Evolutionary conservation across 2,329 filamentous ascomycete genomes (phyloP).

Genomic region (Orbilia javanica): DNA sequence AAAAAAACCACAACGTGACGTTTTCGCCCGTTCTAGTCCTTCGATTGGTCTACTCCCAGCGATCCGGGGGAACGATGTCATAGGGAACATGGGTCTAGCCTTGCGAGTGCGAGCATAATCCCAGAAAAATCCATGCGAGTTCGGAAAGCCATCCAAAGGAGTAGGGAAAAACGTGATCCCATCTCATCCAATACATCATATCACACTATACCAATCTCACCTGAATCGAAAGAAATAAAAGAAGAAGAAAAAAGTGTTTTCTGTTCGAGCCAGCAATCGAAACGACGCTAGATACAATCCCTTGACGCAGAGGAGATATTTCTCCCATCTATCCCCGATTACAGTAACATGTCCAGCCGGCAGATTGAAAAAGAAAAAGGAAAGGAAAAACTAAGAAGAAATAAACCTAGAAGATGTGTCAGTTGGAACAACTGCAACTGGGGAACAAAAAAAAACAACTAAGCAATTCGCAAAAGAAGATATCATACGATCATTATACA

Average conservation of each 20-base stretch:
- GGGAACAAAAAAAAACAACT: too few species aligned
- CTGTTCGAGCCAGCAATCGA: too few species aligned
- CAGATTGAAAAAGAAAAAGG: slow-evolving; percentile 3
- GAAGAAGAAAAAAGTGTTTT: too few species aligned
- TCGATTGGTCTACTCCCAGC: slow-evolving; percentile 19
- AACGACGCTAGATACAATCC: slow-evolving; percentile 21
- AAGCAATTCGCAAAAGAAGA: too few species aligned
- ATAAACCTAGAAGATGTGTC: too few species aligned
- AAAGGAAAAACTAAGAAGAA: too few species aligned
- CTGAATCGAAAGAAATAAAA: background rate
- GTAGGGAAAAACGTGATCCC: background rate
- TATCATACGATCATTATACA: slow-evolving; percentile 7
- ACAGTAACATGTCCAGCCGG: slow-evolving; percentile 22
- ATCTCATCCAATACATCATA: background rate
- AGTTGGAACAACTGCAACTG: too few species aligned
- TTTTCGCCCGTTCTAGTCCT: background rate
- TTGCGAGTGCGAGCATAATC: slow-evolving; percentile 18
- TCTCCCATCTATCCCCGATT: slow-evolving; percentile 41
- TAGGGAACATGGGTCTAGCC: slow-evolving; percentile 29
- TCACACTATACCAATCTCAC: background rate
- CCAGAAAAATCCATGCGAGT: background rate
- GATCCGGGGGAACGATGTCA: slow-evolving; percentile 28
- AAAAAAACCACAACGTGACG: slow-evolving; percentile 19
- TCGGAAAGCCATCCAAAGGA: background rate
- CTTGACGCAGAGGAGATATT: slow-evolving; percentile 25